phyloP scores from a whole-genome alignment of 2,329 filamentous ascomycete species.

The Aureobasidium zeae region DNA sequence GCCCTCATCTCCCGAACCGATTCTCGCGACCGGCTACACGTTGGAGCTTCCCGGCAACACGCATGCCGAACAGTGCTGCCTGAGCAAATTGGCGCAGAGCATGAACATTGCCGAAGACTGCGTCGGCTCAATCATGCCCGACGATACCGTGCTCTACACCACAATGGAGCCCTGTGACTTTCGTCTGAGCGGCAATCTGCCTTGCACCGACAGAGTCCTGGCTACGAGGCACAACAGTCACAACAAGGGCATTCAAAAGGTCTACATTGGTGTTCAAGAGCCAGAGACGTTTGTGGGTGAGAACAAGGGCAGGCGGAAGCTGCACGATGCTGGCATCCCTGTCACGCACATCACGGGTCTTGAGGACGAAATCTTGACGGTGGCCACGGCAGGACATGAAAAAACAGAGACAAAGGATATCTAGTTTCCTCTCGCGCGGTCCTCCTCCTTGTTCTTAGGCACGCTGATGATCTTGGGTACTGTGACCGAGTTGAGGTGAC shows the following conservation, averaged over 20 bases:
- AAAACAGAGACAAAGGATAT: background rate
- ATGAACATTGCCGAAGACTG: constrained; percentile 42
- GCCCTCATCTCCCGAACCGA: constrained; percentile 36
- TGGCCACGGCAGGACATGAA: constrained; percentile 73
- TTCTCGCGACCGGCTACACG: constrained; percentile 79
- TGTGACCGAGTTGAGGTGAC: constrained; percentile 43
- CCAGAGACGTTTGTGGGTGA: constrained; percentile 81
- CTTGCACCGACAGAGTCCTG: constrained; percentile 74
- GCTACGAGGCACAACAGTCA: constrained; percentile 36
- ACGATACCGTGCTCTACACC: constrained; percentile 65
- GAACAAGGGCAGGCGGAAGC: constrained; percentile 62
- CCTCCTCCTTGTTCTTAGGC: constrained; percentile 45
- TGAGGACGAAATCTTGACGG: constrained; percentile 68
- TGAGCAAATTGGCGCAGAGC: constrained; percentile 55
- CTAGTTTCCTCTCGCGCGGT: constrained; percentile 39
- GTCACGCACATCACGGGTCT: constrained; percentile 66
- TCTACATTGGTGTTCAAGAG: constrained; percentile 83
- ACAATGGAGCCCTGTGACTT: constrained; percentile 82
- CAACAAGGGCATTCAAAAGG: constrained; percentile 53
- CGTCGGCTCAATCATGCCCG: constrained; percentile 44
- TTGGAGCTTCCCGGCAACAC: constrained; percentile 88
- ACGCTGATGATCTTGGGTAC: constrained; percentile 45
- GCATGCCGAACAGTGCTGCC: constrained; percentile 88
- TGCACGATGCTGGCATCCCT: constrained; percentile 63
- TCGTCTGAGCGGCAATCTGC: constrained; percentile 62